Evolutionary conservation across 75 land plant species (phyloP), one percentile per base, ranked within the genome.

Genomic region (Gnetum montanum): DNA sequence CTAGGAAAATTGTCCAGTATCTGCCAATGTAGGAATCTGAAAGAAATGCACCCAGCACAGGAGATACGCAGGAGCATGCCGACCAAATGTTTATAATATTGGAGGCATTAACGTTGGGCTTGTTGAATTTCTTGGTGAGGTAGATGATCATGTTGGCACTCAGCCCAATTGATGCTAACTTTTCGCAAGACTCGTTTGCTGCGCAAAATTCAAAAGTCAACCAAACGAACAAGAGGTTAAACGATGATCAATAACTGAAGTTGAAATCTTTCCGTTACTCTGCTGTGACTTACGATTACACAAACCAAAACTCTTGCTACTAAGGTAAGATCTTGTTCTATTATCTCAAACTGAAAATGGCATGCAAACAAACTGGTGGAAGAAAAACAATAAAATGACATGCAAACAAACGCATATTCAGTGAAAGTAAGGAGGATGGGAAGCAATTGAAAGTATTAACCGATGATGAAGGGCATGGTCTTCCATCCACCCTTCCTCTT

Each of bases 121-220:
- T 54, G 55, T 77, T 55, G 66, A 58, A 71, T 34, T 63, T 27
- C 15, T 10, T 65, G 31, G 57, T 34, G 34, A 85, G 55, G 55
- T 77, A 85, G 55, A 81, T 76, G 68, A 71, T 74, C 50, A 85
- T 53, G 43, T 80, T 81, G 3, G 80, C 60, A 8, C 62, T 6
- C 58, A 85, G 56, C 13, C 85, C 81, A 0, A 74, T 16, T 5
- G 85, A 41, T 0, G 89, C 89, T 54, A 81, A 31, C 30, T 74
- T 85, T 63, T 85, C 89, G 31, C 71, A 85, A 5, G 83, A 75
- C 50, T 85, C 89, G 48, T 81, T 85, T 54, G 81, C 88, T 84
- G 68, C 58, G n/a, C n/a, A n/a, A n/a, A 31, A 3, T 30, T 24
- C 20, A 16, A 15, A 57, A 1, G 10, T 4, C 2, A 6, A n/a